Evolutionary conservation across 352 stramenopile genomes (phyloP).

Genomic region (Phytophthora pistaciae): DNA sequence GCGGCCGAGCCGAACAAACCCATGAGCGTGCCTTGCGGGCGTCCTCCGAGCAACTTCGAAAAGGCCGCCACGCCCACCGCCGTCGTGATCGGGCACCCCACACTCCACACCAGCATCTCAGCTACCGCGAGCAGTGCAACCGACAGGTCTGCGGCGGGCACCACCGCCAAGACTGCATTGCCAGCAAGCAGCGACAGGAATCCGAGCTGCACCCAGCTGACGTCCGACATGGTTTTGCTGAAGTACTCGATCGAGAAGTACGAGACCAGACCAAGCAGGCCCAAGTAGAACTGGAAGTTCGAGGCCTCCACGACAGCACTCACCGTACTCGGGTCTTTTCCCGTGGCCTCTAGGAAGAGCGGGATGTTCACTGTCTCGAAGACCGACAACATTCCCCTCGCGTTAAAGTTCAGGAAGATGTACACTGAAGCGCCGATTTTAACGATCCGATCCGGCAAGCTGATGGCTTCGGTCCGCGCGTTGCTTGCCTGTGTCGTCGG

Average conservation of each 20-base stretch:
- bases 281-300: conserved; percentile 84
- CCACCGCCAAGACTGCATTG: conserved; percentile 64
- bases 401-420: conserved; percentile 82
- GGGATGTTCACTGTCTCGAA: conserved; percentile 86
- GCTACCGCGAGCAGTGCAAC: conserved; percentile 50
- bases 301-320: conserved; percentile 62
- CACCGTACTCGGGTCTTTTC: conserved; percentile 54
- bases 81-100: conserved; percentile 76
- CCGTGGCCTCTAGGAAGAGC: conserved; percentile 71
- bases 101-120: conserved; percentile 76
- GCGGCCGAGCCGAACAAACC: conserved; percentile 71
- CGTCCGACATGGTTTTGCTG: conserved; percentile 64
- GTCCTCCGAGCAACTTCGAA: conserved; percentile 69
- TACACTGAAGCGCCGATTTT: conserved; percentile 69
- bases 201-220: conserved; percentile 67
- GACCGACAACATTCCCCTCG: conserved; percentile 73
- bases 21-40: conserved; percentile 79
- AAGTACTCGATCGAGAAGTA: conserved; percentile 84
- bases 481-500: conserved; percentile 40
- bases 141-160: conserved; percentile 38
- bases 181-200: conserved; percentile 66
- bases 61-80: conserved; percentile 76
- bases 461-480: conserved; percentile 30
- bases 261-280: conserved; percentile 64
- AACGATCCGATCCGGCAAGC: conserved; percentile 60